phyloP scores from a whole-genome alignment of 116 monocot genomes.

The Dioscorea cayenensis region DNA sequence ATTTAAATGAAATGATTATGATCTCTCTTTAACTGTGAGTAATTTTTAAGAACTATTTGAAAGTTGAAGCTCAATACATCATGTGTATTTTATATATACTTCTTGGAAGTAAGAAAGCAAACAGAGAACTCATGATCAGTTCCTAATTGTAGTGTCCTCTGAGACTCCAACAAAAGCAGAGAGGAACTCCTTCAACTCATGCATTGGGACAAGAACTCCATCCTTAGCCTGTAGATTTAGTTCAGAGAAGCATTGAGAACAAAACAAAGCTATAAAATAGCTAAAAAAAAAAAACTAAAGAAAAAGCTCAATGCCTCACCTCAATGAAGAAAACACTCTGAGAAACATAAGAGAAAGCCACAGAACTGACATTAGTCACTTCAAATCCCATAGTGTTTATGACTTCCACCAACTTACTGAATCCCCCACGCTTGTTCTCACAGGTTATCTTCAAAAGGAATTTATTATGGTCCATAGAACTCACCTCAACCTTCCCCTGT shows the following conservation, averaged over 20 bases:
- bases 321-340: constrained; percentile 42
- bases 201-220: not conserved
- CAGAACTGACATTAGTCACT: constrained; percentile 31
- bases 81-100: no score
- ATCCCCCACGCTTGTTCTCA: constrained; percentile 18
- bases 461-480: constrained; percentile 31
- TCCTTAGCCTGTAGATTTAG: constrained; percentile 1
- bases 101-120: not conserved
- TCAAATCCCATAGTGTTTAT: constrained; percentile 30
- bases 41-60: no score
- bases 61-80: no score
- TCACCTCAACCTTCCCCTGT: constrained; percentile 52
- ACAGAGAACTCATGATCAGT: not conserved
- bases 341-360: constrained; percentile 23
- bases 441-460: constrained; percentile 36
- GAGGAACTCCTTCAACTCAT: not conserved
- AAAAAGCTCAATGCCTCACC: constrained; percentile 15
- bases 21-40: no score
- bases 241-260: not conserved
- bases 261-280: not conserved
- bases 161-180: not conserved
- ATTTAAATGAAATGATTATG: no score
- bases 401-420: constrained; percentile 41
- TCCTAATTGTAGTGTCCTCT: not conserved
- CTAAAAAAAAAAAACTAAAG: not conserved